These are phyloP conservation scores for Eleusine coracana DNA, from an alignment of 176 grass and related monocot genomes.

Conservation along the genomic window DNA sequence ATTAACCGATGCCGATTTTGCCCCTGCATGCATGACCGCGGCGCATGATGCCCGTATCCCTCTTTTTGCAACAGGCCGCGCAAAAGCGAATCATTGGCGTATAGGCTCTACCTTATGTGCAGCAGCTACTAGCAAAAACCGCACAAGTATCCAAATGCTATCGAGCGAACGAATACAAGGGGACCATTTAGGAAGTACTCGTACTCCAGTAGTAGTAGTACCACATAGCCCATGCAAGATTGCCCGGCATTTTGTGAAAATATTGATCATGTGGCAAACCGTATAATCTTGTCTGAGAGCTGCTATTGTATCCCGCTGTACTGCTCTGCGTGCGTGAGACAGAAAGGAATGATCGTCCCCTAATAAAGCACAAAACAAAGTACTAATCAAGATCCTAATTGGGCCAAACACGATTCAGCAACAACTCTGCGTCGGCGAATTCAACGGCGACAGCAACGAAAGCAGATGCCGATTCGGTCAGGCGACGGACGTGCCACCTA, in stretches of 20 bases:
- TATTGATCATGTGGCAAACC: not conserved
- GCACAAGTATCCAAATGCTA: not conserved
- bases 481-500: constrained; percentile 8
- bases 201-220: not conserved
- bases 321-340: not conserved
- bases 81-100: not conserved
- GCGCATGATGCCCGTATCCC: not conserved
- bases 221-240: not conserved
- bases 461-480: not conserved
- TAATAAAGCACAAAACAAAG: not conserved
- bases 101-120: not conserved
- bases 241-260: not conserved
- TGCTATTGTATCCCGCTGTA: no score
- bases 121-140: not conserved
- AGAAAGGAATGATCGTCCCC: not conserved
- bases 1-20: not conserved
- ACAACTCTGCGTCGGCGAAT: not conserved
- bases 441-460: not conserved
- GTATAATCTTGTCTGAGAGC: not conserved
- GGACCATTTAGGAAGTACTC: not conserved
- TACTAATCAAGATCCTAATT: not conserved
- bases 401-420: not conserved
- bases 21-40: not conserved
- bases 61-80: not conserved
- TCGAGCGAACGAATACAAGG: not conserved